Conservation (phyloP, 345 rosid genomes). For the Hirschfeldia incana region DNA sequence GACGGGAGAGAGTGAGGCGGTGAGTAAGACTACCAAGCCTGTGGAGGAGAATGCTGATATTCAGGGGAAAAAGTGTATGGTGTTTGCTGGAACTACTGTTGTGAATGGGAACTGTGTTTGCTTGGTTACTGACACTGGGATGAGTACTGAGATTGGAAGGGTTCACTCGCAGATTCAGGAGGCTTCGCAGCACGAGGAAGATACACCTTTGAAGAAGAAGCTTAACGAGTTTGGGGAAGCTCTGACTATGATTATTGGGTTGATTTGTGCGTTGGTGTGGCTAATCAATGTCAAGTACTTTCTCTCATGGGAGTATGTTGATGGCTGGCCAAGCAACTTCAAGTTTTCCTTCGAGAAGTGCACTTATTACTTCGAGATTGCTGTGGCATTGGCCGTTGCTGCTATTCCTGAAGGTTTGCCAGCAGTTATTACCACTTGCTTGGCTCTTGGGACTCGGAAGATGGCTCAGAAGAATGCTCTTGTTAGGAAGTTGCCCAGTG, state of each 20-base stretch:
- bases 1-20: conserved; percentile 93
- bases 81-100: conserved; percentile 85
- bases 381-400: conserved; percentile 95
- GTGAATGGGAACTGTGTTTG: conserved; percentile 86
- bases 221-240: conserved; percentile 85
- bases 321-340: conserved; percentile 87
- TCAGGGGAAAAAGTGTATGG: conserved; percentile 87
- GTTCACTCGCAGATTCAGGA: conserved; percentile 95
- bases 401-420: conserved; percentile 98
- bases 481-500: conserved; percentile 90
- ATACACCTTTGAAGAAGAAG: conserved; percentile 93
- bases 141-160: conserved; percentile 87
- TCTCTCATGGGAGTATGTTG: conserved; percentile 86
- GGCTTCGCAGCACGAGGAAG: conserved; percentile 81
- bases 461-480: conserved; percentile 98
- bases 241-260: conserved; percentile 78
- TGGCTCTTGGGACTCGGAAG: conserved; percentile 93
- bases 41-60: conserved; percentile 71
- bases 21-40: conserved; percentile 68
- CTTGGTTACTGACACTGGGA: conserved; percentile 76
- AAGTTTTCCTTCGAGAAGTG: conserved; percentile 95
- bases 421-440: conserved; percentile 92
- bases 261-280: conserved; percentile 86
- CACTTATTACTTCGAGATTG: conserved; percentile 96
- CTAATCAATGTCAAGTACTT: conserved; percentile 91